Conservation (phyloP, 2,329 filamentous ascomycete genomes). For the Fulvia fulva region DNA sequence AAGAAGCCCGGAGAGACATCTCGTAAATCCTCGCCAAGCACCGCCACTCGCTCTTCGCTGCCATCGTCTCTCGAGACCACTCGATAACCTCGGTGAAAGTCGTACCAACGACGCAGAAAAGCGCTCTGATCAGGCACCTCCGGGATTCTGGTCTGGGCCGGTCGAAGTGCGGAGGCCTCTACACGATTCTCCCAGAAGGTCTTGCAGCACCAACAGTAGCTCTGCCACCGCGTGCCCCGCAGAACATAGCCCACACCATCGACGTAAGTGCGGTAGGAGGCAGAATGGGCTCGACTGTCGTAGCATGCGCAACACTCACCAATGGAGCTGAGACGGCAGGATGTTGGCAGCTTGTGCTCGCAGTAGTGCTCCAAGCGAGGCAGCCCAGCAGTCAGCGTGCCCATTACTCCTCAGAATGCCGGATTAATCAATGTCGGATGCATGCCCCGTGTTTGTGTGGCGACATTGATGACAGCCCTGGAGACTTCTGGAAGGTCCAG, state of each 20-base stretch:
- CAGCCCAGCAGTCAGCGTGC: slow-evolving; percentile 30
- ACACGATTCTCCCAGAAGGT: slow-evolving; percentile 49
- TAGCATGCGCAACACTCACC: slow-evolving; percentile 32
- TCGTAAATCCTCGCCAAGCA: slow-evolving; percentile 45
- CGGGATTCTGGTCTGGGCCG: slow-evolving; percentile 45
- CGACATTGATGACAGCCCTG: neutral
- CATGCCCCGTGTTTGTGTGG: neutral
- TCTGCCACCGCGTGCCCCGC: slow-evolving; percentile 47
- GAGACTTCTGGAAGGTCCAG: neutral
- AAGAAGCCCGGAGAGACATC: slow-evolving; percentile 47
- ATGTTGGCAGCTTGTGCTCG: slow-evolving; percentile 33
- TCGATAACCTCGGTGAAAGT: slow-evolving; percentile 47
- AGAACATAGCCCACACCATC: slow-evolving; percentile 50
- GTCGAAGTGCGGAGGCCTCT: slow-evolving; percentile 40
- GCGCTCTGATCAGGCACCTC: slow-evolving; percentile 44
- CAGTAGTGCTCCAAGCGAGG: slow-evolving; percentile 28
- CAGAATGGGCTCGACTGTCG: slow-evolving; percentile 37
- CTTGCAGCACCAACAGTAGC: slow-evolving; percentile 52
- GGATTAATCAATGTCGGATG: too few relatives aligned
- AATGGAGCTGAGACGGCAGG: slow-evolving; percentile 29
- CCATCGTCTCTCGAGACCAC: slow-evolving; percentile 40
- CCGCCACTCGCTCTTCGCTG: slow-evolving; percentile 41
- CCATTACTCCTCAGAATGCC: slow-evolving; percentile 24
- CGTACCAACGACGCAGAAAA: slow-evolving; percentile 47
- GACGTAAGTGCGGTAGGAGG: slow-evolving; percentile 45